Percentiles rank a stretch among this genome's conserved stretches.
Conservation (phyloP, 1,284 basidiomycete species). For the Trichosporon inkin region DNA sequence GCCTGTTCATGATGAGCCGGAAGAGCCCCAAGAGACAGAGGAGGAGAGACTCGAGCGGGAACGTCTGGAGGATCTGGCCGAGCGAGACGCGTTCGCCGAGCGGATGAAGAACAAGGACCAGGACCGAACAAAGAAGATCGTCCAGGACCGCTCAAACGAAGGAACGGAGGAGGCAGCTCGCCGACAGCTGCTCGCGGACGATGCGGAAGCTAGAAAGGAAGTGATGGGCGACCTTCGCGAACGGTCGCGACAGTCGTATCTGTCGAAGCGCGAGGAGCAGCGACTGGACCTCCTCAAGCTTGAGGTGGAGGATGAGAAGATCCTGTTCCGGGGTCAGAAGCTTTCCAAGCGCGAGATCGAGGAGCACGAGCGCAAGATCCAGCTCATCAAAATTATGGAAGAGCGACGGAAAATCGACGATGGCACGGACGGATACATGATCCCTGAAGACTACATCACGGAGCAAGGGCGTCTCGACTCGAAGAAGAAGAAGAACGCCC, state of each 20-base stretch:
- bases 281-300: slow-evolving; percentile 88
- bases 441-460: slow-evolving; percentile 95
- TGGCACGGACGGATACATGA: slow-evolving; percentile 86
- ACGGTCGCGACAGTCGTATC: slow-evolving; percentile 86
- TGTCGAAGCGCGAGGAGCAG: slow-evolving; percentile 92
- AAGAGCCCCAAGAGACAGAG: slow-evolving; percentile 56
- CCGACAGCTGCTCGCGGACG: slow-evolving; percentile 77
- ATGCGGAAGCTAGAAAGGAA: slow-evolving; percentile 66
- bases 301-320: slow-evolving; percentile 89
- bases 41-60: slow-evolving; percentile 68
- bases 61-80: slow-evolving; percentile 70
- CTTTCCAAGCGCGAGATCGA: slow-evolving; percentile 75
- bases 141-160: slow-evolving; percentile 82
- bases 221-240: slow-evolving; percentile 79
- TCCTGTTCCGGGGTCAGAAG: slow-evolving; percentile 74
- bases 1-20: slow-evolving; percentile 33
- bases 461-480: slow-evolving; percentile 98
- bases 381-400: slow-evolving; percentile 85
- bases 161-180: slow-evolving; percentile 78
- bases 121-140: slow-evolving; percentile 82
- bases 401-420: slow-evolving; percentile 90
- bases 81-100: slow-evolving; percentile 89
- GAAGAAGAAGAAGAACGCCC: slow-evolving; percentile 88
- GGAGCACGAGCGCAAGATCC: slow-evolving; percentile 87
- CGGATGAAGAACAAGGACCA: slow-evolving; percentile 78